These are phyloP conservation scores for Xylariaceae sp. DNA, from an alignment of 2,329 filamentous ascomycete genomes.

Conservation along the genomic window DNA sequence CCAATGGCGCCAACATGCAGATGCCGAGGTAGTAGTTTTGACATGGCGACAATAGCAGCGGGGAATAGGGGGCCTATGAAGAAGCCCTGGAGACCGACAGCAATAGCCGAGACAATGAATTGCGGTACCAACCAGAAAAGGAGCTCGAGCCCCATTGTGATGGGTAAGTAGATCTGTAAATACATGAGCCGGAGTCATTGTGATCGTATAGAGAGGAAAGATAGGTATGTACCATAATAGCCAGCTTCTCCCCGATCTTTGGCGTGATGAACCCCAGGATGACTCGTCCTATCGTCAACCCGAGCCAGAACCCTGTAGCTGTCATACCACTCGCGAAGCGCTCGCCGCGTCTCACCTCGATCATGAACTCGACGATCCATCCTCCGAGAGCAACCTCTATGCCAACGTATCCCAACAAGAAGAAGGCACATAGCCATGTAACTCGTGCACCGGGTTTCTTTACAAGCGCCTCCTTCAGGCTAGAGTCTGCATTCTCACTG, in stretches of 20 bases:
- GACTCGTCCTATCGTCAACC: conserved; percentile 67
- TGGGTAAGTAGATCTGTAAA: conserved; percentile 55
- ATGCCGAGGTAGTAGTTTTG: conserved; percentile 63
- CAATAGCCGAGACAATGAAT: conserved; percentile 70
- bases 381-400: conserved; percentile 72
- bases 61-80: conserved; percentile 78
- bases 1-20: conserved; percentile 76
- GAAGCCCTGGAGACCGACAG: conserved; percentile 70
- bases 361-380: conserved; percentile 85
- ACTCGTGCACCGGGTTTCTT: conserved; percentile 42
- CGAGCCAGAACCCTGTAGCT: conserved; percentile 77
- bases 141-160: conserved; percentile 62
- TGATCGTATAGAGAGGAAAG: neutral
- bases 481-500: conserved; percentile 22
- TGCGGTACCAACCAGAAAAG: conserved; percentile 79
- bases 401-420: conserved; percentile 73
- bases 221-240: conserved; percentile 39
- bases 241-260: conserved; percentile 62
- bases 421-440: conserved; percentile 67
- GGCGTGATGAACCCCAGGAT: conserved; percentile 71
- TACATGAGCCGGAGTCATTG: neutral
- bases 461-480: conserved; percentile 36
- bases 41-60: conserved; percentile 64
- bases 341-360: conserved; percentile 63
- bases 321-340: conserved; percentile 70